Base-by-base conservation (phyloP, 2,329 filamentous ascomycete genomes). In the Hysterium pulicare region DNA sequence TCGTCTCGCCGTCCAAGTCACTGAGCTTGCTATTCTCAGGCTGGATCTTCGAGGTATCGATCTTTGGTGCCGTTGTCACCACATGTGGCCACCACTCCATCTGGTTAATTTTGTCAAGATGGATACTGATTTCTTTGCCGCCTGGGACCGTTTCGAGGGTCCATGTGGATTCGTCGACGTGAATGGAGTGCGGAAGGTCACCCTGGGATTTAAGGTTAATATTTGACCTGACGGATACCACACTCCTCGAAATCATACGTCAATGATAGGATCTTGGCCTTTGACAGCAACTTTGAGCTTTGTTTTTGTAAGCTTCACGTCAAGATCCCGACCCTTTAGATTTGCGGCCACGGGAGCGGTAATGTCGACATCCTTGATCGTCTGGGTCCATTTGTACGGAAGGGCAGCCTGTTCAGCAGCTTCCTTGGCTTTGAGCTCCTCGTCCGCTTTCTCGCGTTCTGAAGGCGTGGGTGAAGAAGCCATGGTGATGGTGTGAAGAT, bases 1-100 rank as follows among this genome's bases (percentile, higher is more conserved):
- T 81, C 41, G 93, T 98, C 76, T 95, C 87, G 47, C 93, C 93
- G 63, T 97, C 91, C 54, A 98, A 75, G 67, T 98, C 93, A 44
- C 86, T 84, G 60, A 98, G 76, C 68, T 90, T 95, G 64, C 85
- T 90, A 65, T 86, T 90, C 71, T 97, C 93, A 17, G 93, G 93
- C 64, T 84, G 81, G 70, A 98, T 97, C 75, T 95, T 96, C 58
- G 84, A 84, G 26, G 94, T 89, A 71, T 98, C 93, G 69, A 98
- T 95, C 71, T 85, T 87, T 50, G 93, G 93, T 3, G 90, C 91
- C 5, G 74, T 71, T 6, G 84, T 94, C 26, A 97, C 79, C 30
- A 97, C 88, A 71, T 97, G 90, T 23, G 88, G 73, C 93, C 93
- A 98, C 93, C 93, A 98, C 71, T 96, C 87, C 82, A 94, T 86